Evolutionary conservation across 345 rosid species (phyloP).

Genomic region (Moricandia moricandioides): DNA sequence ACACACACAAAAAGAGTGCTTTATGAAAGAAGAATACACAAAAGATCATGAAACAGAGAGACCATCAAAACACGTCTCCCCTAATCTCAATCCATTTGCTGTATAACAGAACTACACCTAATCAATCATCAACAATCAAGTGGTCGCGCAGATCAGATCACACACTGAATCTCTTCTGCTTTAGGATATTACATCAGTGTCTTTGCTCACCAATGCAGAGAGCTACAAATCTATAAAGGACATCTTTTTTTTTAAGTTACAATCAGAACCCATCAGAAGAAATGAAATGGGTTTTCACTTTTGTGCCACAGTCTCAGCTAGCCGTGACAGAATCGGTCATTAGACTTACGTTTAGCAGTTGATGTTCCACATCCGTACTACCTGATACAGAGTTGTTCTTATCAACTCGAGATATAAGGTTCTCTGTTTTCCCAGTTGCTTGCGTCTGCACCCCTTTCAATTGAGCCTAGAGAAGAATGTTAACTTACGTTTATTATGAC

Average conservation of each 20-base stretch:
- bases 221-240: slow-evolving; percentile 15
- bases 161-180: not conserved
- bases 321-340: slow-evolving; percentile 27
- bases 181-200: slow-evolving; percentile 17
- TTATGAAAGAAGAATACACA: slow-evolving; percentile 3
- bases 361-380: slow-evolving; percentile 19
- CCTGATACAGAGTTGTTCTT: slow-evolving; percentile 29
- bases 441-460: slow-evolving; percentile 19
- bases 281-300: not conserved
- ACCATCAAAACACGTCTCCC: slow-evolving; percentile 16
- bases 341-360: slow-evolving; percentile 24
- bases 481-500: not conserved
- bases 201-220: slow-evolving; percentile 20
- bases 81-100: slow-evolving; percentile 14
- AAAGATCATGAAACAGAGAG: slow-evolving; percentile 9
- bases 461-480: slow-evolving; percentile 11
- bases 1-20: not conserved
- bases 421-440: slow-evolving; percentile 34
- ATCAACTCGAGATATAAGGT: slow-evolving; percentile 33
- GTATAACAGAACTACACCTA: not conserved
- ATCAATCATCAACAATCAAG: slow-evolving; percentile 1
- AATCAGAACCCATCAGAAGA: not conserved
- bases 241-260: not conserved
- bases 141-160: slow-evolving; percentile 12
- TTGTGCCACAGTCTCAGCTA: slow-evolving; percentile 13